These are phyloP conservation scores for Talaromyces adpressus DNA, from an alignment of 495 filamentous ascomycete genomes.

Conservation along the genomic window DNA sequence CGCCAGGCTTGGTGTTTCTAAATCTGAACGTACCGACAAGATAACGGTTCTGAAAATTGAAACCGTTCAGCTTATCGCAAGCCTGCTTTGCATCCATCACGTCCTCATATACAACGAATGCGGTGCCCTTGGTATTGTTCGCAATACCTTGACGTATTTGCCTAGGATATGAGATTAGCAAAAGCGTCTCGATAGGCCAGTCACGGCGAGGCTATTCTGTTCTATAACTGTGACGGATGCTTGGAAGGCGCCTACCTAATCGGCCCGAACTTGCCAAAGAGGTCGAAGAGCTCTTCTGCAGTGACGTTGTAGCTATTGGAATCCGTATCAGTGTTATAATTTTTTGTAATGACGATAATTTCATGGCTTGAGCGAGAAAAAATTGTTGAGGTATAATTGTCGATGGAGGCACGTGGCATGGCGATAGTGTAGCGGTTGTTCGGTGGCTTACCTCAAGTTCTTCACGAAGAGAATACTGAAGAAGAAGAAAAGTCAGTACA, in stretches of 20 bases:
- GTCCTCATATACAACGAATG: slow-evolving; percentile 98
- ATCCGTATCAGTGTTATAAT: neutral
- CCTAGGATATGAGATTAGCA: slow-evolving; percentile 36
- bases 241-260: slow-evolving; percentile 62
- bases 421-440: slow-evolving; percentile 3
- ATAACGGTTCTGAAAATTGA: slow-evolving; percentile 99
- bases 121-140: slow-evolving; percentile 94
- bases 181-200: neutral
- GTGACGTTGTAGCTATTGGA: slow-evolving; percentile 82
- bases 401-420: neutral
- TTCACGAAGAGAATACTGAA: slow-evolving; percentile 92
- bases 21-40: slow-evolving; percentile 73
- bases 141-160: slow-evolving; percentile 98
- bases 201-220: neutral
- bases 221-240: neutral
- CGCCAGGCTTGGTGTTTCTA: neutral
- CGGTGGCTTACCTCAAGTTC: slow-evolving; percentile 72
- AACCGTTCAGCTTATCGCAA: slow-evolving; percentile 98
- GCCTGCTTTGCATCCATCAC: slow-evolving; percentile 98
- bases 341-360: neutral
- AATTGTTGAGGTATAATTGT: neutral
- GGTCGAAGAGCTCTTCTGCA: slow-evolving; percentile 86
- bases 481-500: neutral
- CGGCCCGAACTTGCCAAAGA: slow-evolving; percentile 90
- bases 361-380: neutral